phyloP scores from a whole-genome alignment of 805 yeast species.

The Yamadazyma philogaea region DNA sequence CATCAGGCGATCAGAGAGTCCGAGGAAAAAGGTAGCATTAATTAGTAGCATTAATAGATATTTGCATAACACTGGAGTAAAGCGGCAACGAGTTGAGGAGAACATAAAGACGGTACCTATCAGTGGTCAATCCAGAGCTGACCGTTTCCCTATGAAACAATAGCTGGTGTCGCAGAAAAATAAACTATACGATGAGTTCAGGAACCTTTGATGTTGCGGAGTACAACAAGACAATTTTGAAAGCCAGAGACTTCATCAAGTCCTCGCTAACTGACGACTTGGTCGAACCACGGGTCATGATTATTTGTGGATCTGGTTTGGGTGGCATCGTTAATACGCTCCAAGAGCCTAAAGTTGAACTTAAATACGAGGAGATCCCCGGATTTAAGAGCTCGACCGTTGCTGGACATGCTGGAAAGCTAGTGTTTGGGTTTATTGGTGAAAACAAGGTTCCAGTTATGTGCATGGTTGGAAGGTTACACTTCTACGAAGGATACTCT shows the following conservation, averaged over 20 bases:
- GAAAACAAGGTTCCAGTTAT: slow-evolving; percentile 69
- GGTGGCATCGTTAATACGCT: slow-evolving; percentile 74
- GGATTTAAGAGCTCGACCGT: slow-evolving; percentile 82
- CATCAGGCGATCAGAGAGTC: background rate
- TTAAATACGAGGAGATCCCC: slow-evolving; percentile 70
- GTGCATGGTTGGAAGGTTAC: slow-evolving; percentile 92
- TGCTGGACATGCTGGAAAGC: slow-evolving; percentile 82
- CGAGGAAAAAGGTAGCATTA: background rate
- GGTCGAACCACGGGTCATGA: slow-evolving; percentile 59
- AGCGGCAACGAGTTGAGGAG: background rate
- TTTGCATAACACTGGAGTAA: background rate
- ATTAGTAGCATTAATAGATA: slow-evolving; percentile 7
- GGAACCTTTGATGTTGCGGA: slow-evolving; percentile 8
- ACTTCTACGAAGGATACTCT: slow-evolving; percentile 89
- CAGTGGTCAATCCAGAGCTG: no score
- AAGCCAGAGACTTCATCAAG: slow-evolving; percentile 9
- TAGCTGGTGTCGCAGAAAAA: background rate
- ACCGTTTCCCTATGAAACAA: no score
- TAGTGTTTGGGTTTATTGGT: slow-evolving; percentile 77
- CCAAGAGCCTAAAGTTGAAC: slow-evolving; percentile 41
- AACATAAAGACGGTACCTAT: background rate
- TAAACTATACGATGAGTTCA: slow-evolving; percentile 9
- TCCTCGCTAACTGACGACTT: slow-evolving; percentile 1
- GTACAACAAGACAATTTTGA: slow-evolving; percentile 9
- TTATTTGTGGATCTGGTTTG: slow-evolving; percentile 93